These are phyloP conservation scores for Gracilaria caudata DNA, from an alignment of 23 red algal species.

Conservation along the genomic window DNA sequence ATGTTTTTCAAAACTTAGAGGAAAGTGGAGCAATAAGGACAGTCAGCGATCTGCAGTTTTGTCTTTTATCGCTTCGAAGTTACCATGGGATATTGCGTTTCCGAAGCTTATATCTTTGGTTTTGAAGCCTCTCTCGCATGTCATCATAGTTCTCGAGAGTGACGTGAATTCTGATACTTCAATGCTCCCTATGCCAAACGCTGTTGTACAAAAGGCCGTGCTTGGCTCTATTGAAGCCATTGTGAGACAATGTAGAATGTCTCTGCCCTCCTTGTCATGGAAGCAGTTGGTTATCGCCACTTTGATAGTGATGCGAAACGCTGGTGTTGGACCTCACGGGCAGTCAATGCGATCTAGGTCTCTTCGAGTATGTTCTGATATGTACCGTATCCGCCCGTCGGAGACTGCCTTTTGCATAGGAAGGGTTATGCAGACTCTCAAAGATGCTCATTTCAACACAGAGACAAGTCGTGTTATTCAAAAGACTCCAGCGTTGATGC, in stretches of 20 bases:
- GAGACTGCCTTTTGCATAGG: conserved; percentile 5
- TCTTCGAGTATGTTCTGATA: conserved; percentile 38
- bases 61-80: conserved; percentile 48
- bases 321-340: conserved; percentile 23
- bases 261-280: conserved; percentile 29
- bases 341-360: conserved; percentile 42
- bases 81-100: conserved; percentile 49
- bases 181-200: background rate
- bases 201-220: conserved; percentile 32
- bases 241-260: conserved; percentile 46
- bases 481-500: conserved; percentile 45
- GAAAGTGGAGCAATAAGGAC: conserved; percentile 36
- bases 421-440: conserved; percentile 32
- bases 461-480: background rate
- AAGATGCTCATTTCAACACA: conserved; percentile 8
- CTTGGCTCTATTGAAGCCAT: conserved; percentile 58
- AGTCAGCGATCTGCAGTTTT: conserved; percentile 53
- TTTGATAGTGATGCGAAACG: conserved; percentile 35
- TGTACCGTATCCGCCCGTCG: conserved; percentile 24
- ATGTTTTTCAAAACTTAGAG: conserved; percentile 71
- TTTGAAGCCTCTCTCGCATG: conserved; percentile 30
- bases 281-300: background rate
- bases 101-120: conserved; percentile 55
- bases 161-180: background rate
- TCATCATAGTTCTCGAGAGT: background rate